Evolutionary conservation across 257 asterid species (phyloP), one percentile per base, ranked within the genome.

Genomic region (Salvia rosmarinus): DNA sequence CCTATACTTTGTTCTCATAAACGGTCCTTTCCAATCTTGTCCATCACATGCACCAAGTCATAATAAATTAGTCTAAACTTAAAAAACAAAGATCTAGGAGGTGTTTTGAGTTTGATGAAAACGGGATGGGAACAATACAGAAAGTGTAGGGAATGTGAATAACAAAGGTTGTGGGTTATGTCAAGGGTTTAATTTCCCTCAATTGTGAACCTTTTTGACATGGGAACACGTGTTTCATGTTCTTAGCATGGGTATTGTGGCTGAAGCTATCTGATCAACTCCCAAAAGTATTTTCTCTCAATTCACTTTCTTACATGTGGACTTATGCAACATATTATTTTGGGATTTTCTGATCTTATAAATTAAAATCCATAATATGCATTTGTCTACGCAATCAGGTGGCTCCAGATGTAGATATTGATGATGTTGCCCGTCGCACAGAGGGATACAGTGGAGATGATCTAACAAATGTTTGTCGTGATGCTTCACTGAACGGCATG

Each of bases 361-460:
- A n/a, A n/a, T n/a, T n/a, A n/a, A n/a, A n/a, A 62, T 62, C 56
- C 47, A 10, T 50, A 19, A 60, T 19, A 6, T 44, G 44, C n/a
- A n/a, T n/a, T n/a, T n/a, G n/a, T 71, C 21, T 37, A 34, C 62
- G 21, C 52, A 47, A 55, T 63, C 86, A 91, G 98, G 91, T 95
- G n/a, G 91, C 98, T 44, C 69, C 85, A n/a, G 98, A 95, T 80
- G 98, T 91, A 64, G 98, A 91, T 68, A 85, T 85, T 6, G 98
- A 95, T 49, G 98, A 88, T 67, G 98, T 95, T 37, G 98, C 99
- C 64, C 95, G 98, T 4, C 73, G 42, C 68, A 95, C 97, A 14
- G 96, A 95, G 82, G 99, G 99, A 43, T 95, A 95, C 87, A 91
- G 99, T 77, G 98, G 99, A 59, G 98, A 95, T 6, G 99, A 95